These are phyloP conservation scores for Cryptosporidium canis DNA, from an alignment of 169 alveolate genomes.

Conservation along the genomic window DNA sequence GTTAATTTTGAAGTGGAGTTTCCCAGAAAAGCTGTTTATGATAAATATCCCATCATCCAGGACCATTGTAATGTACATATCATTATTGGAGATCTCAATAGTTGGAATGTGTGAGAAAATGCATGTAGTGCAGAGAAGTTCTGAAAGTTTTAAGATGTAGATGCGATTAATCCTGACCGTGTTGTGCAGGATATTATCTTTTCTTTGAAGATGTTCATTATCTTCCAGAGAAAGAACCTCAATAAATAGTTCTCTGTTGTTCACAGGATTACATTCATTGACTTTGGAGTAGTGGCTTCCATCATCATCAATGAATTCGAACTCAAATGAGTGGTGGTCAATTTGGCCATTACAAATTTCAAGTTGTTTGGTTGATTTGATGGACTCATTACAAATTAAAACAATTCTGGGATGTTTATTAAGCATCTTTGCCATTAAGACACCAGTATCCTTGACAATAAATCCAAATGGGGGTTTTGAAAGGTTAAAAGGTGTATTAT, in stretches of 20 bases:
- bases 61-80: neutral
- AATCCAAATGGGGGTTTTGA: conserved; percentile 6
- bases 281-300: neutral
- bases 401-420: conserved; percentile 1
- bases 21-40: conserved; percentile 33
- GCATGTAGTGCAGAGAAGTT: neutral
- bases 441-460: neutral
- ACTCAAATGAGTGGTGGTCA: neutral
- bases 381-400: neutral
- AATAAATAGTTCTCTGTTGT: neutral
- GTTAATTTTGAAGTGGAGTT: conserved; percentile 7
- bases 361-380: neutral
- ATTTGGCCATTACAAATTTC: conserved; percentile 4
- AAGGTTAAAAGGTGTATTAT: neutral
- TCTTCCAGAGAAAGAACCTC: conserved; percentile 18
- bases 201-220: neutral
- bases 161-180: neutral
- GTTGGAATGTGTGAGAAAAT: neutral
- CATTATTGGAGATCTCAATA: neutral
- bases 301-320: neutral
- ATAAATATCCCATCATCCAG: conserved; percentile 19
- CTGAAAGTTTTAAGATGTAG: conserved; percentile 27
- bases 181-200: neutral
- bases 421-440: neutral
- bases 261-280: neutral